Evolutionary conservation across 495 filamentous ascomycete species (phyloP).

Genomic region (Chaetomidium leptoderma): DNA sequence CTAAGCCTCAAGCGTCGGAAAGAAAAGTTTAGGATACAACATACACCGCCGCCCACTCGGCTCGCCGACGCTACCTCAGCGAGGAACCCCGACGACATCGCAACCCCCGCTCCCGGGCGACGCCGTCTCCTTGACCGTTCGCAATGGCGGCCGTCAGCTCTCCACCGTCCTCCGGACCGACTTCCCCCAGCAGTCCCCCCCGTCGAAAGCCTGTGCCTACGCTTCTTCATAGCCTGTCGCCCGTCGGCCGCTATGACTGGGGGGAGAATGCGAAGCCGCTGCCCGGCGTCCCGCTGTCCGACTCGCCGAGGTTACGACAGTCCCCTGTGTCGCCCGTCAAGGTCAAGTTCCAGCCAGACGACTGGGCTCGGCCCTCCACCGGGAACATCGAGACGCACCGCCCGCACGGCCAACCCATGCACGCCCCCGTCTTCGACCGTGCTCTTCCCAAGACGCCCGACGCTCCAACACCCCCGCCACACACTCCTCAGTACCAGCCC

Average conservation of each 20-base stretch:
- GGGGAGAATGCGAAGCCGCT: conserved; percentile 32
- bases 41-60: conserved; percentile 3
- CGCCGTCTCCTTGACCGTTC: conserved; percentile 18
- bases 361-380: conserved; percentile 42
- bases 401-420: conserved; percentile 11
- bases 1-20: background rate
- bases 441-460: conserved; percentile 35
- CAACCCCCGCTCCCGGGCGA: conserved; percentile 8
- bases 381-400: conserved; percentile 38
- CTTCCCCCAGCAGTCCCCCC: conserved; percentile 37
- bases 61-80: background rate
- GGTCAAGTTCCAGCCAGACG: conserved; percentile 41
- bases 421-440: conserved; percentile 24
- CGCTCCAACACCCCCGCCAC: conserved; percentile 36
- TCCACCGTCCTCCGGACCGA: conserved; percentile 28
- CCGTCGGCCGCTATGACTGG: conserved; percentile 36
- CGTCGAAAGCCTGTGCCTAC: conserved; percentile 42
- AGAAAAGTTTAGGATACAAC: background rate
- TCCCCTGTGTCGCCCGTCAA: conserved; percentile 41
- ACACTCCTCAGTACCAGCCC: conserved; percentile 32
- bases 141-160: conserved; percentile 46
- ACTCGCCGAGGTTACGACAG: conserved; percentile 36
- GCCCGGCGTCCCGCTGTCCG: conserved; percentile 28
- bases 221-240: conserved; percentile 28
- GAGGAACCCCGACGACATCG: conserved; percentile 13